A percentile compares a stretch with the other conserved stretches of the same genome.
These are phyloP conservation scores for Kazachstania viticola DNA, from an alignment of 805 yeast genomes.

Conservation along the genomic window DNA sequence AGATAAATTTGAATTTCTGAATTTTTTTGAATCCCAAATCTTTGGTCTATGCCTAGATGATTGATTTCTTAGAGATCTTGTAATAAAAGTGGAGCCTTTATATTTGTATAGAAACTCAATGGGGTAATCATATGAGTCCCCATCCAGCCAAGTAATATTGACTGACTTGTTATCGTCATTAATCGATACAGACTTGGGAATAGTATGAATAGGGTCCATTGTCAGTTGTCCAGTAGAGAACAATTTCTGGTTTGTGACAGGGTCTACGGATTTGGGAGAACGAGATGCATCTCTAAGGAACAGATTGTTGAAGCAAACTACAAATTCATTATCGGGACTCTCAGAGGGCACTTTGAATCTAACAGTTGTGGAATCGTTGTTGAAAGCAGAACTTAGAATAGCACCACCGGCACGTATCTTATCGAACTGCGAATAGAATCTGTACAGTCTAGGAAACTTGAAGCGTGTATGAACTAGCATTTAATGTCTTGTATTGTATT, in stretches of 20 bases:
- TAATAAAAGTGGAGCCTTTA: constrained; percentile 28
- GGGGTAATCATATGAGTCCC: constrained; percentile 34
- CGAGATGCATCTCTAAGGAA: constrained; percentile 60
- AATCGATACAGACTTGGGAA: constrained; percentile 29
- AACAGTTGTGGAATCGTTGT: constrained; percentile 16
- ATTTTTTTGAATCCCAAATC: constrained; percentile 32
- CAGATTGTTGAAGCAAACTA: constrained; percentile 34
- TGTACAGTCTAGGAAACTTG: no score
- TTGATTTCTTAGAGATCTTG: constrained; percentile 18
- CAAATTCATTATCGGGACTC: constrained; percentile 8
- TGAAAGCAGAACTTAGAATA: constrained; percentile 5
- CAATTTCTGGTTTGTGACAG: constrained; percentile 39
- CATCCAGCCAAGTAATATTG: constrained; percentile 38
- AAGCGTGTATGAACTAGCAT: no score
- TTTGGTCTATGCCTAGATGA: constrained; percentile 23
- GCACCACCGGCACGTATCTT: no score
- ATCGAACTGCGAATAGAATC: no score
- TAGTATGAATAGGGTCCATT: constrained; percentile 21
- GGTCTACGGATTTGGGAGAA: constrained; percentile 37
- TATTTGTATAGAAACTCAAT: constrained; percentile 36
- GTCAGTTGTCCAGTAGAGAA: constrained; percentile 48
- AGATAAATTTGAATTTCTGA: constrained; percentile 17
- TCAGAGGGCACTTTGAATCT: constrained; percentile 12
- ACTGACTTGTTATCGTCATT: constrained; percentile 26
- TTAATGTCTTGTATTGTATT: no score